Base-by-base conservation (phyloP, 257 asterid genomes). In the Solanum pinnatisectum region DNA sequence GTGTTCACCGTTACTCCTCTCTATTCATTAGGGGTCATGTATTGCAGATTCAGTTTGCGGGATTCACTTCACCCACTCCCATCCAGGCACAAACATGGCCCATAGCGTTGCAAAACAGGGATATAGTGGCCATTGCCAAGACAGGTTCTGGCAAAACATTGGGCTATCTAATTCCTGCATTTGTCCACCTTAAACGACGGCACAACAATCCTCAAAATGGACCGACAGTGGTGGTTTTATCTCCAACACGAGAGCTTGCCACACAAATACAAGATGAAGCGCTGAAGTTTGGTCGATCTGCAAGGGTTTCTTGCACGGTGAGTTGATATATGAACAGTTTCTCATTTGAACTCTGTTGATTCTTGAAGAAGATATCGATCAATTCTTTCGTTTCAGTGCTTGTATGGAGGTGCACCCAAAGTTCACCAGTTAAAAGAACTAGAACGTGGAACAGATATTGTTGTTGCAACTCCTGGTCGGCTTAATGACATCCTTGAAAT, bases 71-170 rank as follows among this genome's bases (percentile, higher is more conserved):
- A 30, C 99, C 99, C 30, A 96, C 99, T 22, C 99, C 98, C 78
- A 96, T 96, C 87, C 99, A 96, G 94, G 99, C 99, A 15, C 99
- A 96, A 91, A 93, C 99, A 37, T 96, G 99, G 99, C 98, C 99
- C 33, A 94, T 96, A 91, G 96, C 98, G 12, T 87, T 95, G 90
- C 98, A 92, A 92, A 88, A 79, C 86, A 91, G 91, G 89, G 99
- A 96, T 88, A 95, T 96, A 86, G 99, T 96, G 90, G 99, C 99
- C 85, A 95, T 96, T 91, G 99, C 99, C 32, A 96, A 96, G 95
- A 96, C 99, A 83, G 99, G 98, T 39, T 96, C 99, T 60, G 99
- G 99, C 76, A 96, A 96, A 94, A 96, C 99, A 35, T 88, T 96
- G 84, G 99, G 99, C 77, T 96, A 96, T 91, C 91, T 96, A 91